phyloP scores from a whole-genome alignment of 768 basidiomycete species.

The Boletellus emodensis region DNA sequence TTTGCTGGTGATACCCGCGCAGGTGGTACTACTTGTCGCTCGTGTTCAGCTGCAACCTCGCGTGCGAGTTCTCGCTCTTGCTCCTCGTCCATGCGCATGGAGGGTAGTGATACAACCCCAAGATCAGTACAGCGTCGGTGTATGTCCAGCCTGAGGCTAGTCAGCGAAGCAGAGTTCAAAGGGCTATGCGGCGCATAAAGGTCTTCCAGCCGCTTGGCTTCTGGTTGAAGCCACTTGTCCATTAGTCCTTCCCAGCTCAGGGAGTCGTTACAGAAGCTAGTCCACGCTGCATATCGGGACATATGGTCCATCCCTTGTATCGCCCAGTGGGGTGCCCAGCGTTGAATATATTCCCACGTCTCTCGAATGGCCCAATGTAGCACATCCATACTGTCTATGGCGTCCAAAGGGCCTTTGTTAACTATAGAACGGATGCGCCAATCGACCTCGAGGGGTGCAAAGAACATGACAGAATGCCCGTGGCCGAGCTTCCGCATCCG shows the following conservation, averaged over 20 bases:
- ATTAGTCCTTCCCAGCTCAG: not conserved
- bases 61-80: too few relatives aligned
- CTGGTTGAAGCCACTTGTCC: not conserved
- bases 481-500: constrained; percentile 44
- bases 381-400: constrained; percentile 27
- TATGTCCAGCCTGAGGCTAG: too few relatives aligned
- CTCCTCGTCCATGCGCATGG: too few relatives aligned
- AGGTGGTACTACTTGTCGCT: too few relatives aligned
- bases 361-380: constrained; percentile 40
- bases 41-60: too few relatives aligned
- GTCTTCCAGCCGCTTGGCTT: not conserved
- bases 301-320: constrained; percentile 27
- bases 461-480: constrained; percentile 43
- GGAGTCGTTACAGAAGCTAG: not conserved
- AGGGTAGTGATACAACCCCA: too few relatives aligned
- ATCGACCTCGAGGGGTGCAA: constrained; percentile 40
- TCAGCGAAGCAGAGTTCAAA: not conserved
- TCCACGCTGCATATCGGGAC: not conserved
- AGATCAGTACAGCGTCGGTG: too few relatives aligned
- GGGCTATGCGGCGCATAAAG: not conserved
- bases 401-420: constrained; percentile 1
- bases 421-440: constrained; percentile 28
- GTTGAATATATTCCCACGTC: constrained; percentile 37
- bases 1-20: too few relatives aligned
- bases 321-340: constrained; percentile 38